Base-by-base conservation (phyloP, 805 yeast genomes). In the Lachancea cidri region DNA sequence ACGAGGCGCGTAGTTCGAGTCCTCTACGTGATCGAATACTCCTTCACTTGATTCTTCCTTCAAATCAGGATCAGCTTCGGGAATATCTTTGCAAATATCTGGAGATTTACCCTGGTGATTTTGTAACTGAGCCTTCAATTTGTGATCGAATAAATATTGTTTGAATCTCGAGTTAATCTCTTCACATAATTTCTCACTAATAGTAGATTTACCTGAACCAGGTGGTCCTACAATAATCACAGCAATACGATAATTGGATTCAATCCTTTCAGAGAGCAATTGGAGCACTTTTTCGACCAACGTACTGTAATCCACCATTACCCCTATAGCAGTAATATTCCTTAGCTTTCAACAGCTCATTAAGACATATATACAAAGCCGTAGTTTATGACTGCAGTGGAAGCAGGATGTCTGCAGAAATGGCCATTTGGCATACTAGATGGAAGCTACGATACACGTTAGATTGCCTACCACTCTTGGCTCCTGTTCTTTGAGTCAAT, bases 171-270 rank as follows among this genome's bases (percentile, higher is more conserved):
- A 41, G 48, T 69, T 74, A n/a, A 80, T 51, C 4, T 49, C 49
- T 4, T 60, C 55, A 25, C 72, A 72, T 4, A 86, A 63, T 4
- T 59, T 41, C 29, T 55, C 54, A 1, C 89, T 79, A 27, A 80
- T 54, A 0, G 94, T 83, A 3, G 89, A 74, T 58, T 86, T 86
- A 0, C 96, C 96, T 1, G 89, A 77, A 4, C 96, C 96, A 2
- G 96, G 95, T 0, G 79, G 71, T 1, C 95, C 96, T 2, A 81
- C 79, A 9, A 87, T 53, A 0, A 83, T 65, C 7, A 87, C 66
- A 14, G 82, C 44, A 2, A 78, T 57, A 48, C 89, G 64, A 43
- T 74, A 69, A 30, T 58, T 56, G 0, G 46, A 44, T 11, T 60
- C 52, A 13, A 50, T 35, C 9, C 40, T 43, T 3, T 52, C 39